Base-by-base conservation (phyloP, 1,284 basidiomycete species). In the Malassezia nana region DNA sequence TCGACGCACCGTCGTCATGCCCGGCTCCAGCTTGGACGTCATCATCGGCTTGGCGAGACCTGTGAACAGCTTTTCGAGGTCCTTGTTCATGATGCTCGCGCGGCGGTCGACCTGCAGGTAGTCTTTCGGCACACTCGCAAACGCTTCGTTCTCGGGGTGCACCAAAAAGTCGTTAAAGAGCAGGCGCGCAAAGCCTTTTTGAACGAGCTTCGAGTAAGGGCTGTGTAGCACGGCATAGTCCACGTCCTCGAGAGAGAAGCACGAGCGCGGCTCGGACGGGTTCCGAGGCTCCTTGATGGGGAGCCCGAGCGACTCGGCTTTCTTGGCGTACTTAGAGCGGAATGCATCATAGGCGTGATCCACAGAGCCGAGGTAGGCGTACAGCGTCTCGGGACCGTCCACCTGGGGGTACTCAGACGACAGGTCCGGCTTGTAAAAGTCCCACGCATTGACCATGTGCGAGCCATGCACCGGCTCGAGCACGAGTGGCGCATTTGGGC, bases 161-260 rank as follows among this genome's bases (percentile, higher is more conserved):
- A 83, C 78, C 64, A 89, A 78, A 80, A 87, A 99, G 79, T 98
- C 92, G 75, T 91, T 89, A 81, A 83, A 92, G 65, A 86, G 73
- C 76, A 96, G 78, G 58, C 92, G 87, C n/a, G 86, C 91, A 75
- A 91, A 85, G 40, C 87, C 90, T 79, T 96, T 98, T 77, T 94
- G 87, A 44, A 94, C 90, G 75, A 95, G 87, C 79, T 98, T 98
- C 78, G 90, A 89, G 78, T 96, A 98, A 1, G 92, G 92, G 52
- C 48, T 63, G 62, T 81, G 80, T 82, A 92, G 88, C 72, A 91
- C 83, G 60, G 85, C 81, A 75, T 87, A 92, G 78, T 94, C 89
- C 74, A 90, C 81, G 70, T 84, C 81, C 57, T 83, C 82, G 38
- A 90, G 80, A 20, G 35, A 33, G 28, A 56, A 56, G 44, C 22